A percentile compares a stretch with the other conserved stretches of the same genome.
Conservation (phyloP, 2,329 filamentous ascomycete species). For the Sporothrix protearum region DNA sequence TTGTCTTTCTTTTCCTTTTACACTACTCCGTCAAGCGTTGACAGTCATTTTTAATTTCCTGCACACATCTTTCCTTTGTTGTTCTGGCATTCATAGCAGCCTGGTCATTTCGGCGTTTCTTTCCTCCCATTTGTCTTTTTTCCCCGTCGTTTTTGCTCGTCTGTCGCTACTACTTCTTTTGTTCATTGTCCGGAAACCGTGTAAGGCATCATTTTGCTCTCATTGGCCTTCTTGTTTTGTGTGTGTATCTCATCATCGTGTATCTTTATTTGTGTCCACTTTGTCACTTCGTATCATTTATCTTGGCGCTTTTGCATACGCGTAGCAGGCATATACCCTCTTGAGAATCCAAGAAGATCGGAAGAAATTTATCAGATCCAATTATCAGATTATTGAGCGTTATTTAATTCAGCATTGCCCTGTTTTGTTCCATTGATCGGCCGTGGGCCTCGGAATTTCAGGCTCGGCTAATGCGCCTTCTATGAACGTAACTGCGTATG, state of each 20-base stretch:
- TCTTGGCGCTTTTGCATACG: neutral
- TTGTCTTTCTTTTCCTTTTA: neutral
- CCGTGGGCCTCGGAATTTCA: neutral
- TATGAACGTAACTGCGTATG: neutral
- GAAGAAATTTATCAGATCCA: neutral
- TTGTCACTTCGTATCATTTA: neutral
- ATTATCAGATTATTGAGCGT: neutral
- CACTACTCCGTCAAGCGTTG: neutral
- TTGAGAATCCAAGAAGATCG: neutral
- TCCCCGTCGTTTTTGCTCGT: neutral
- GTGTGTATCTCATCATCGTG: neutral
- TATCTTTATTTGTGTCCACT: neutral
- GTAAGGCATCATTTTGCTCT: neutral
- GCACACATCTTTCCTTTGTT: neutral
- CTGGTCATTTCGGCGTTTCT: neutral
- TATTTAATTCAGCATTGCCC: neutral
- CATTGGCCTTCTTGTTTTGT: neutral
- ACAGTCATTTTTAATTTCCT: neutral
- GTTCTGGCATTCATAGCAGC: neutral
- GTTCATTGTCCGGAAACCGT: neutral
- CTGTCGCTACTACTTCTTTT: neutral
- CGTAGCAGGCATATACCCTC: neutral
- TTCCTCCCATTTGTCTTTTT: neutral
- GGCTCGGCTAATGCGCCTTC: neutral
- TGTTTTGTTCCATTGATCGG: neutral